Evolutionary conservation across 2,329 filamentous ascomycete genomes (phyloP).

Genomic region (Penicillium sp.): DNA sequence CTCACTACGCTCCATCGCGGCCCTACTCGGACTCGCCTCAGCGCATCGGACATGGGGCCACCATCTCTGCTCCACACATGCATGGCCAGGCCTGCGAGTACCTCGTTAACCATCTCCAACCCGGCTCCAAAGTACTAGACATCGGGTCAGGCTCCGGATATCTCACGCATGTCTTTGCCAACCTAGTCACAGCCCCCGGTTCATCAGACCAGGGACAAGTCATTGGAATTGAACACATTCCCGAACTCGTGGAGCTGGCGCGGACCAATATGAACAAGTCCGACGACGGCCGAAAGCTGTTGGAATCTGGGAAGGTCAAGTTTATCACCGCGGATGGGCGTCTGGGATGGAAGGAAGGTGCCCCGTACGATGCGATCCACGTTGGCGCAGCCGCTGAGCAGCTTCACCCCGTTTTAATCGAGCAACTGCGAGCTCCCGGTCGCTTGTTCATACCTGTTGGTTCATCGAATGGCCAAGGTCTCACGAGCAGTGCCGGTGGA

Average conservation of each 20-base stretch:
- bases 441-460: constrained; percentile 67
- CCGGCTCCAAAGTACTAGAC: constrained; percentile 62
- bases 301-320: constrained; percentile 63
- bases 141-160: constrained; percentile 78
- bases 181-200: constrained; percentile 55
- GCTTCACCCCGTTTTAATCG: constrained; percentile 69
- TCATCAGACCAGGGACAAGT: constrained; percentile 48
- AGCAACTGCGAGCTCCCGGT: constrained; percentile 76
- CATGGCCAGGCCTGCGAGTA: constrained; percentile 65
- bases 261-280: constrained; percentile 66
- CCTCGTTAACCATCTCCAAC: constrained; percentile 57
- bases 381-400: constrained; percentile 81
- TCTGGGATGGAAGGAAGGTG: constrained; percentile 58
- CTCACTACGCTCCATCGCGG: constrained; percentile 68
- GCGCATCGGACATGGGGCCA: constrained; percentile 64
- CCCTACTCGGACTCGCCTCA: constrained; percentile 76
- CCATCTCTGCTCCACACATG: constrained; percentile 73
- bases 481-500: constrained; percentile 18
- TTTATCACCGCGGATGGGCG: constrained; percentile 76
- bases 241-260: constrained; percentile 60
- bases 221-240: constrained; percentile 73
- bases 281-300: constrained; percentile 55
- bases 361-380: constrained; percentile 87
- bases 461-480: constrained; percentile 35
- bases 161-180: constrained; percentile 81